Evolutionary conservation across 371 early-diverging fungal genomes (phyloP).

Genomic region (Mucor indicus): DNA sequence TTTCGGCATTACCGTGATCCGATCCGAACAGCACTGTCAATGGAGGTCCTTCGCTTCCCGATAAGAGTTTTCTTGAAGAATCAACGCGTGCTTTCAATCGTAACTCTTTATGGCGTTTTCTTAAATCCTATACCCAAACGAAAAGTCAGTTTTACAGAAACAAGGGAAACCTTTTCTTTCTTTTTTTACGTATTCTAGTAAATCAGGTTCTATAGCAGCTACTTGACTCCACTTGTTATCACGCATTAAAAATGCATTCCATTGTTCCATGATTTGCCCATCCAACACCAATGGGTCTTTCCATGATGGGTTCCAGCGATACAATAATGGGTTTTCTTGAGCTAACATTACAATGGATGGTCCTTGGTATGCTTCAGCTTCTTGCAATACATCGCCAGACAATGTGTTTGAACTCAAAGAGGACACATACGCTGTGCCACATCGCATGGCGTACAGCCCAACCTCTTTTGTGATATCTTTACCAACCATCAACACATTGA

Average conservation of each 20-base stretch:
- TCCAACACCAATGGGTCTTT: conserved; percentile 63
- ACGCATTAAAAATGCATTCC: conserved; percentile 75
- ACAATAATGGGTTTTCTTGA: conserved; percentile 69
- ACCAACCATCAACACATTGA: conserved; percentile 84
- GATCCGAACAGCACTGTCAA: conserved; percentile 82
- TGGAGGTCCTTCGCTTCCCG: conserved; percentile 65
- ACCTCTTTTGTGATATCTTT: conserved; percentile 88
- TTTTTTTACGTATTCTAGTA: too few species aligned
- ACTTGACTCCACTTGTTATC: conserved; percentile 75
- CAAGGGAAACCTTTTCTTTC: too few species aligned
- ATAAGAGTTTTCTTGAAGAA: conserved; percentile 59
- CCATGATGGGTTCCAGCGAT: conserved; percentile 82
- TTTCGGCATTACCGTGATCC: conserved; percentile 85
- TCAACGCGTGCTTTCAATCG: conserved; percentile 51
- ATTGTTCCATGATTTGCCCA: conserved; percentile 77
- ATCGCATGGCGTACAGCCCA: conserved; percentile 91
- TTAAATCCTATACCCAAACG: conserved; percentile 23
- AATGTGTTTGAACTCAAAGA: conserved; percentile 81
- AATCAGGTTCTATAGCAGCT: conserved; percentile 57
- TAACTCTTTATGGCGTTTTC: conserved; percentile 45
- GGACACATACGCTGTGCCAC: conserved; percentile 83
- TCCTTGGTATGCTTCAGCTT: conserved; percentile 86
- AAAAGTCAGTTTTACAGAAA: neutral
- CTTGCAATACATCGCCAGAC: conserved; percentile 82
- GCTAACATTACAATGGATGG: conserved; percentile 87